These are phyloP conservation scores for Alternaria hordeiaustralica DNA, from an alignment of 2,329 filamentous ascomycete species.

Conservation along the genomic window DNA sequence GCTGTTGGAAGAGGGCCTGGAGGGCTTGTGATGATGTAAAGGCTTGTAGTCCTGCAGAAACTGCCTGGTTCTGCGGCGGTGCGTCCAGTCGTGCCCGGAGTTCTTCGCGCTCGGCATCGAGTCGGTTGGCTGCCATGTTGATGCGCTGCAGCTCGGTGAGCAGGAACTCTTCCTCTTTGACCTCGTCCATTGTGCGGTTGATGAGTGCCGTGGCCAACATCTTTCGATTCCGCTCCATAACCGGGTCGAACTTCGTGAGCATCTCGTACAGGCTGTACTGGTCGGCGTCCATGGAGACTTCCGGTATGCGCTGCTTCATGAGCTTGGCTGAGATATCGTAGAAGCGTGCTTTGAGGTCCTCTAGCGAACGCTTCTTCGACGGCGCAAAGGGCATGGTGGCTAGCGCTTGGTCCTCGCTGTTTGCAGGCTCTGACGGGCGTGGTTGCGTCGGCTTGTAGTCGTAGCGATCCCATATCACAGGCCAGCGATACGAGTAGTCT, in stretches of 20 bases:
- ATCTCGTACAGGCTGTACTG: slow-evolving; percentile 85
- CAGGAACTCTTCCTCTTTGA: slow-evolving; percentile 88
- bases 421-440: slow-evolving; percentile 26
- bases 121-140: slow-evolving; percentile 80
- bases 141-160: slow-evolving; percentile 92
- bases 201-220: slow-evolving; percentile 82
- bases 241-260: slow-evolving; percentile 85
- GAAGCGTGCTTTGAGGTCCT: slow-evolving; percentile 90
- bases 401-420: slow-evolving; percentile 32
- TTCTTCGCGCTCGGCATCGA: slow-evolving; percentile 87
- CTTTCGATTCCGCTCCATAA: slow-evolving; percentile 80
- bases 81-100: slow-evolving; percentile 87
- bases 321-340: slow-evolving; percentile 75
- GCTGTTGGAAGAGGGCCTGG: slow-evolving; percentile 78
- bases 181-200: slow-evolving; percentile 81
- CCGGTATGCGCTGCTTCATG: slow-evolving; percentile 50
- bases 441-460: slow-evolving; percentile 65
- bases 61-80: slow-evolving; percentile 63
- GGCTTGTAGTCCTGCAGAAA: slow-evolving; percentile 49
- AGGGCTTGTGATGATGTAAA: slow-evolving; percentile 85
- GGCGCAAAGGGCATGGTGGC: slow-evolving; percentile 51
- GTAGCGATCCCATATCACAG: slow-evolving; percentile 91
- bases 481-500: slow-evolving; percentile 88
- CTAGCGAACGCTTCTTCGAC: slow-evolving; percentile 70
- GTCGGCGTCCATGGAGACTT: slow-evolving; percentile 74